Evolutionary conservation across 208 protist genomes (phyloP).

Genomic region (Trypanosomatidae sp.): DNA sequence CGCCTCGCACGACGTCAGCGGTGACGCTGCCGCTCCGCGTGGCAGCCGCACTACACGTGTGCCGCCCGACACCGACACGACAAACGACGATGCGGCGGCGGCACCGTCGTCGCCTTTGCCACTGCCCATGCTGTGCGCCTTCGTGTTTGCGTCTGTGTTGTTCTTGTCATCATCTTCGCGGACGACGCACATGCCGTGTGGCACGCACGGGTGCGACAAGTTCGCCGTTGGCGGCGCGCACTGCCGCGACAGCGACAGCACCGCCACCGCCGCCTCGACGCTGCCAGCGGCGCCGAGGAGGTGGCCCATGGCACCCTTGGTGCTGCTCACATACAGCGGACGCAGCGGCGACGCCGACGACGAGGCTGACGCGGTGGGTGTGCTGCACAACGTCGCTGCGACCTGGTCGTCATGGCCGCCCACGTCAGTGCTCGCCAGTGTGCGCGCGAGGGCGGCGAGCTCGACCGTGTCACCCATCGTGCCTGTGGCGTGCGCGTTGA

Average conservation of each 20-base stretch:
- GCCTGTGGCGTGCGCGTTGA: conserved; percentile 97
- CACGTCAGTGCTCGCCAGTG: conserved; percentile 4
- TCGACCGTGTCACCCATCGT: conserved; percentile 94
- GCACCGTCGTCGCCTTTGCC: no score
- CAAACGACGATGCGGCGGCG: no score
- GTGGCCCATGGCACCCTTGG: conserved; percentile 94
- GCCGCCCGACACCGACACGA: no score
- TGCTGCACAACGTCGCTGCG: neutral
- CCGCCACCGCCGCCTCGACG: conserved; percentile 84
- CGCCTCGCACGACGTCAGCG: conserved; percentile 16
- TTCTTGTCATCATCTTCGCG: no score
- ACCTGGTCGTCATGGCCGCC: neutral
- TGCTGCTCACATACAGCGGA: conserved; percentile 58
- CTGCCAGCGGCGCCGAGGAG: conserved; percentile 95
- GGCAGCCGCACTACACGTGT: neutral
- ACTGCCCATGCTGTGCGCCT: no score
- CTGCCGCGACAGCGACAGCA: conserved; percentile 62
- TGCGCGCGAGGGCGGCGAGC: conserved; percentile 20
- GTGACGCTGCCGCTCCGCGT: neutral
- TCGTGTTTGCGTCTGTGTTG: no score
- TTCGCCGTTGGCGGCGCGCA: conserved; percentile 89
- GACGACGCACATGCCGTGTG: no score
- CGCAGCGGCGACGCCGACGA: neutral
- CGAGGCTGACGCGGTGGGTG: neutral
- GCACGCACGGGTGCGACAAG: conserved; percentile 33